Evolutionary conservation across 2,329 filamentous ascomycete genomes (phyloP), one percentile per base, ranked within the genome.

Genomic region (Colletotrichum somersetense): DNA sequence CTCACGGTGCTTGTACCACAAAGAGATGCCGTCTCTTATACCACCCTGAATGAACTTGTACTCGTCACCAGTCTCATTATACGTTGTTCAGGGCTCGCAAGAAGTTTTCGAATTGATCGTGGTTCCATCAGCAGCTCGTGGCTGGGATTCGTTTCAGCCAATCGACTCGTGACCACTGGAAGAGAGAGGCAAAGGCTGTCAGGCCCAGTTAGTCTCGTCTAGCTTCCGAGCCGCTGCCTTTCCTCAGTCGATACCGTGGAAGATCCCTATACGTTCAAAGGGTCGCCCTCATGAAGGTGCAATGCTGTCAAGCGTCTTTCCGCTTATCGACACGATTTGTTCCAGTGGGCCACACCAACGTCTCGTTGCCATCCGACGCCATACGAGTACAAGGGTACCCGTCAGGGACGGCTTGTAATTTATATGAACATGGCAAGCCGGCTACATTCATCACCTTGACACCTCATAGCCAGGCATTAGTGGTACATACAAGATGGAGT

Each of bases 401-500:
- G 57, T 65, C 26, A 35, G 12, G 52, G 18, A 42, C 23, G 30
- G 40, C 50, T 52, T 42, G 55, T 59, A 55, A 26, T 42, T 35
- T 61, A 35, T 33, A 48, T 26, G 30, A 35, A 52, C 26, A 42
- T n/a, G 61, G 20, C 14, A 33, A 44, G 16, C 35, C 20, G 38
- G 62, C 40, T 16, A 40, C 55, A 38, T 18, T 14, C 46, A 53
- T 57, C 53, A 66, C 44, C 23, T 23, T 59, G 62, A 52, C 61
- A 53, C 58, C 26, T 44, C 40, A 50, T 18, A 18, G 56, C 58
- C 40, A 18, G 40, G 42, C 42, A 38, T 14, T 44, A 23, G 65
- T 20, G 52, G 59, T 68, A 26, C 42, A 64, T 23, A 23, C 66
- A 53, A 65, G 57, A 69, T 59, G 62, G 67, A 33, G 62, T 59